Percentiles rank a stretch among this genome's conserved stretches.
Conservation (phyloP, 2,329 filamentous ascomycete genomes). For the Epichloe aotearoae region DNA sequence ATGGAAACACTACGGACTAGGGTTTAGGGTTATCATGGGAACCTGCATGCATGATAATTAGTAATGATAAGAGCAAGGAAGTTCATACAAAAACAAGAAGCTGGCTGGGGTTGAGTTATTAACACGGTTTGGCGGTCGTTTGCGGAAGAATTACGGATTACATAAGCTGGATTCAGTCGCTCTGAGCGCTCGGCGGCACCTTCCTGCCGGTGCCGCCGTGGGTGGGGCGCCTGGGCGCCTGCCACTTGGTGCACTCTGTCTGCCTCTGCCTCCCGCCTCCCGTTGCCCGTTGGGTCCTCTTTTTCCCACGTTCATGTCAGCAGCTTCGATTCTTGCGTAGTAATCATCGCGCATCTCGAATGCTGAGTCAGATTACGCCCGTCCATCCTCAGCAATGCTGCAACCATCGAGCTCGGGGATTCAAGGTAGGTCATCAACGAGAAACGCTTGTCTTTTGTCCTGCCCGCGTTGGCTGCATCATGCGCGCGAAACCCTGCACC, state of each 20-base stretch:
- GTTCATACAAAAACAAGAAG: too few relatives aligned
- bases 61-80: too few relatives aligned
- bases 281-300: conserved; percentile 3
- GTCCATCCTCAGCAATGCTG: conserved; percentile 9
- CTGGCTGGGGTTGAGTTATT: not conserved
- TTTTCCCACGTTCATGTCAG: conserved; percentile 12
- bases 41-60: too few relatives aligned
- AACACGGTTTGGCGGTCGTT: not conserved
- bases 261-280: not conserved
- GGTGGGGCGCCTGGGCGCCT: too few relatives aligned
- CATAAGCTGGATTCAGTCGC: not conserved
- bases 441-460: conserved; percentile 4
- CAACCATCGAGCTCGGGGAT: conserved; percentile 10
- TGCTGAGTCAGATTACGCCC: conserved; percentile 12
- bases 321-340: conserved; percentile 11
- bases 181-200: too few relatives aligned
- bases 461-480: not conserved
- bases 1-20: too few relatives aligned
- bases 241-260: too few relatives aligned
- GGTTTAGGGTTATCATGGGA: too few relatives aligned
- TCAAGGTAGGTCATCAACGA: conserved; percentile 9
- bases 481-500: not conserved
- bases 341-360: conserved; percentile 11
- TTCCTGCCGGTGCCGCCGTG: too few relatives aligned
- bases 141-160: conserved; percentile 1